These are phyloP conservation scores for Baorangia bicolor DNA, from an alignment of 768 basidiomycete species.

Conservation along the genomic window DNA sequence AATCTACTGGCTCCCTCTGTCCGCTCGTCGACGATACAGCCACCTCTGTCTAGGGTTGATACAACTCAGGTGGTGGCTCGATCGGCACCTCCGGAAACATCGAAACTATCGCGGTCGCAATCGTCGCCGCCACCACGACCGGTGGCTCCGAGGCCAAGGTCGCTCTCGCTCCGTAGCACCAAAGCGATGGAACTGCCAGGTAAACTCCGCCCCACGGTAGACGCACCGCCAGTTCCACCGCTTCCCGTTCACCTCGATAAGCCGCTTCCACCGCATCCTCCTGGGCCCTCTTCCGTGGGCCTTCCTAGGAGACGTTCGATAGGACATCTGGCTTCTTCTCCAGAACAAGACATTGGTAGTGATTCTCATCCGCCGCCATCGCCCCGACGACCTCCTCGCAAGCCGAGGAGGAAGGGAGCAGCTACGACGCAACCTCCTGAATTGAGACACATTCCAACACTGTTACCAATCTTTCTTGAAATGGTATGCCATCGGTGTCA, in stretches of 20 bases:
- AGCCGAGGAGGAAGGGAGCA: constrained; percentile 43
- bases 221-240: constrained; percentile 44
- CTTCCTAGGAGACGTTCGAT: constrained; percentile 17
- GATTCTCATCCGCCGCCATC: constrained; percentile 3
- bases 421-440: constrained; percentile 68
- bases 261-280: constrained; percentile 40
- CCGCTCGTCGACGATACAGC: neutral
- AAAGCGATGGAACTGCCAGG: constrained; percentile 43
- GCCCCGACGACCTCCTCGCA: constrained; percentile 19
- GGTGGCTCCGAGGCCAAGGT: constrained; percentile 22
- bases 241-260: constrained; percentile 36
- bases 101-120: constrained; percentile 2
- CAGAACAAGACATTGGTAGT: neutral
- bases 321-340: constrained; percentile 4
- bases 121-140: constrained; percentile 6
- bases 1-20: neutral
- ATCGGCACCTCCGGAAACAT: neutral
- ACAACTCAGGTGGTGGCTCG: neutral
- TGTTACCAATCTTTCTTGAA: constrained; percentile 89
- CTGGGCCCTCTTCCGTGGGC: constrained; percentile 13
- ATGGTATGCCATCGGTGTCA: constrained; percentile 54
- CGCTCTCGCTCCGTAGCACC: constrained; percentile 46
- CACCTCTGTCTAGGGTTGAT: neutral
- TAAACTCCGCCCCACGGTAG: constrained; percentile 28
- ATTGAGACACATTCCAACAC: constrained; percentile 69